Evolutionary conservation across 2,329 filamentous ascomycete species (phyloP), one percentile per base, ranked within the genome.

Genomic region (Calonectria henricotiae): DNA sequence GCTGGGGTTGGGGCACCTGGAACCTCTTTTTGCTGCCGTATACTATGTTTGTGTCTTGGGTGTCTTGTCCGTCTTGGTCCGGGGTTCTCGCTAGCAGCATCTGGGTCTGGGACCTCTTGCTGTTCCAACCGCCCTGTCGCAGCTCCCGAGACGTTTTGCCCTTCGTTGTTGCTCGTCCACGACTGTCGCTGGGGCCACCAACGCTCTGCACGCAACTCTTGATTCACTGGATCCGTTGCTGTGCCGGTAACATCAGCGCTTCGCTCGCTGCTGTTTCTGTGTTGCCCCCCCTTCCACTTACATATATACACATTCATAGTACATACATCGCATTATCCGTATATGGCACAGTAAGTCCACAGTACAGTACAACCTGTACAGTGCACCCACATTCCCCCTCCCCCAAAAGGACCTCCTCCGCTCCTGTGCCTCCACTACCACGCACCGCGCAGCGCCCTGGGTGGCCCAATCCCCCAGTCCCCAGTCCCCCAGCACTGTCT

Each of bases 191-290:
- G 51, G 30, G 54, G 69, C 68, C 32, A 73, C 47, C 62, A 68
- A 41, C 35, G 62, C 63, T 37, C 9, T 51, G 55, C 64, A 9
- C 37, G 20, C 20, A 37, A 23, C 43, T 23, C 37, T 39, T 51
- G 44, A 20, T 47, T 49, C 43, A 75, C 73, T 69, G 70, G 62
- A 51, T 60, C 62, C 55, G 71, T 77, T 73, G 74, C 74, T 76
- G 65, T 73, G 73, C 69, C 71, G 74, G 70, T 67, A 61, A 39
- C 71, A 4, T 58, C 49, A 64, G 58, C 68, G 68, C 62, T 63
- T 61, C 43, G 41, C 30, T 60, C 30, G 63, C 39, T 62, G 25
- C 15, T 25, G 65, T 49, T 54, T 39, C 30, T 39, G 47, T 37
- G 65, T 37, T 23, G 27, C 47, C 17, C 37, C 58, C 30, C 35